Base-by-base conservation (phyloP, 805 yeast species). In the Pichia occidentalis region DNA sequence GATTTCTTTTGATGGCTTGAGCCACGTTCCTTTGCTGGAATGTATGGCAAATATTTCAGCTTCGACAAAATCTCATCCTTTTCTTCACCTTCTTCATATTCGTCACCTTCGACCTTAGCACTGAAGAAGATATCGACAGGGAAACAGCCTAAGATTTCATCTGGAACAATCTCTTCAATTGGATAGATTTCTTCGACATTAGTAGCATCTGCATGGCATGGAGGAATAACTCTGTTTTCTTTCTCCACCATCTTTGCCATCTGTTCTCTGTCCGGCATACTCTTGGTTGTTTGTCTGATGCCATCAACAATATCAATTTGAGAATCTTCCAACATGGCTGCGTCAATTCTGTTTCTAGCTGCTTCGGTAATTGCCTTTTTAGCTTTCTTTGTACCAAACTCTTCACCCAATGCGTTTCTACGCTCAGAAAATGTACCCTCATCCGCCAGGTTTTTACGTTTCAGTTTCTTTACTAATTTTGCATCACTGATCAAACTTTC, bases 301-400 rank as follows among this genome's bases (percentile, higher is more conserved):
- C 79, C 71, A 50, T 85, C 95, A 38, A 87, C 77, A 51, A 90
- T 88, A 50, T 85, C 92, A 43, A 75, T 59, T 56, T 90, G 92
- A 36, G 78, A 67, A 29, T 49, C 52, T 39, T 73, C 82, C 48
- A 92, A 71, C 59, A 78, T 75, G 36, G 77, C 94, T 2, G 95
- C 73, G 57, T 92, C 97, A 54, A 92, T 79, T 51, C 83, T 72
- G 63, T 92, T 92, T 59, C 82, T 77, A 53, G 80, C 92, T 52
- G 77, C 62, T 56, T 81, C 90, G 36, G 74, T 65, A 53, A 92
- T 83, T 24, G 95, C 95, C 51, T 85, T 82, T 66, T 86, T 90
- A 45, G 97, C 97, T 65, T 79, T 88, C 65, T 85, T 88, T 41
- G 98, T 90, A 71, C 98, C 98, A 52, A 92, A 92, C 3, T 92